Evolutionary conservation across 2,329 filamentous ascomycete species (phyloP), one percentile per base, ranked within the genome.

Genomic region (Zymoseptoria ardabiliae): DNA sequence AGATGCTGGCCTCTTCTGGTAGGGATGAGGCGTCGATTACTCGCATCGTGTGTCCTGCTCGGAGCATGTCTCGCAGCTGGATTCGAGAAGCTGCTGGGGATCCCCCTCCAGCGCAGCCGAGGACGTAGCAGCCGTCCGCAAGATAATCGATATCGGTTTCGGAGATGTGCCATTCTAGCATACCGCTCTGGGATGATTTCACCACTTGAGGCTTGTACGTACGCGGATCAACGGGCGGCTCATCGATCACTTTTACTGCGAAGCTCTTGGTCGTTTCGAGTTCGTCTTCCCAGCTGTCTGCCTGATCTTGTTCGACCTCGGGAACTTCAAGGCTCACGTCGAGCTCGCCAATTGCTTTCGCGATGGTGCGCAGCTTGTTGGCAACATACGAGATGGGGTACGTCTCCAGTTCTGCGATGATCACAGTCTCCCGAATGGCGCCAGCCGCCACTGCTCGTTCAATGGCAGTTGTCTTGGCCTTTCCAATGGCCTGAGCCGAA

Each of bases 21-120:
- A 86, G 71, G 57, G 82, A 78, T 10, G 77, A 68, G 0, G 81
- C 78, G 55, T 75, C 80, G 9, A 85, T 74, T 0, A 85, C 78
- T 30, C 76, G 76, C 28, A 85, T 77, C 0, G 74, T 73, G 5
- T 78, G 78, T 0, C 82, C 82, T 4, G 72, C 71, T 3, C 79
- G 77, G 6, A 85, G 74, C 59, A 81, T 79, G 50, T 79, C 73
- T 7, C 79, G 75, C 8, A 85, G 73, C 6, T 78, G 78, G 17
- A 85, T 73, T 72, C 81, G 79, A 28, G 76, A 72, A 1, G 80
- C 70, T 62, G 82, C 83, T 1, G 82, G 81, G 2, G 77, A 79
- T 2, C 83, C 83, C 20, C 84, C 83, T 5, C 84, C 83, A 20
- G 83, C 84, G 0, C 82, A 84, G 1, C 82, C 84, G 0, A 87